These are phyloP conservation scores for Chaetomium sp. DNA, from an alignment of 2,329 filamentous ascomycete species.

Conservation along the genomic window DNA sequence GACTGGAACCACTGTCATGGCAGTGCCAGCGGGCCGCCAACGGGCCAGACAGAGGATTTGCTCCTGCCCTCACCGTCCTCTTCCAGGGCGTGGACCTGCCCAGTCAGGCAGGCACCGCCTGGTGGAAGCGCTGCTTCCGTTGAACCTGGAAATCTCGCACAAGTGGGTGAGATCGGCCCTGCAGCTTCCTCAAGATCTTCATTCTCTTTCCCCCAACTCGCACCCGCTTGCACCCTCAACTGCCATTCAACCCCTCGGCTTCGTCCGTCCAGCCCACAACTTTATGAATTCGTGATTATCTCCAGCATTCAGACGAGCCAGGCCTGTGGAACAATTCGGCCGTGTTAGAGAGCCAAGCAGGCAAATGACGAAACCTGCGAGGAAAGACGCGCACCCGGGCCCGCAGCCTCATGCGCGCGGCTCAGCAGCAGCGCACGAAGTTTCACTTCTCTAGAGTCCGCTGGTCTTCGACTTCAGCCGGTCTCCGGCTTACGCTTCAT, in stretches of 20 bases:
- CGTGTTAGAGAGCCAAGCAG: constrained; percentile 16
- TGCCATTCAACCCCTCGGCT: not conserved
- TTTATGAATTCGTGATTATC: not conserved
- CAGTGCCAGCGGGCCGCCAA: not conserved
- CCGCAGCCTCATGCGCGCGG: constrained; percentile 15
- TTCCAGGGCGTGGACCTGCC: constrained; percentile 5
- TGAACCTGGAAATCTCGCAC: not conserved
- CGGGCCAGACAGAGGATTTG: too few species aligned
- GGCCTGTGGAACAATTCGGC: constrained; percentile 11
- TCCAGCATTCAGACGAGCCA: not conserved
- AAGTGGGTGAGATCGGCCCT: constrained; percentile 4
- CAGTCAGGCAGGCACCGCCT: constrained; percentile 7
- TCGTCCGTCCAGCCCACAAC: not conserved
- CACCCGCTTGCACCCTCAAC: not conserved
- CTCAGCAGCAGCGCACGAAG: constrained; percentile 23
- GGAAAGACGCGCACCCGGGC: constrained; percentile 12
- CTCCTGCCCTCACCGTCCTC: too few species aligned
- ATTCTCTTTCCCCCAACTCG: not conserved
- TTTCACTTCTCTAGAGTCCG: constrained; percentile 21
- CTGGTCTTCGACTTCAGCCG: constrained; percentile 21
- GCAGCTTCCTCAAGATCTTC: constrained; percentile 1
- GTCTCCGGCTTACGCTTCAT: constrained; percentile 6
- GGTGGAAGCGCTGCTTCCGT: constrained; percentile 14
- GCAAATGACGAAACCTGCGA: constrained; percentile 6
- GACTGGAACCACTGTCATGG: too few species aligned